These are phyloP conservation scores for Eucalyptus virginea DNA, from an alignment of 345 rosid genomes.

Conservation along the genomic window DNA sequence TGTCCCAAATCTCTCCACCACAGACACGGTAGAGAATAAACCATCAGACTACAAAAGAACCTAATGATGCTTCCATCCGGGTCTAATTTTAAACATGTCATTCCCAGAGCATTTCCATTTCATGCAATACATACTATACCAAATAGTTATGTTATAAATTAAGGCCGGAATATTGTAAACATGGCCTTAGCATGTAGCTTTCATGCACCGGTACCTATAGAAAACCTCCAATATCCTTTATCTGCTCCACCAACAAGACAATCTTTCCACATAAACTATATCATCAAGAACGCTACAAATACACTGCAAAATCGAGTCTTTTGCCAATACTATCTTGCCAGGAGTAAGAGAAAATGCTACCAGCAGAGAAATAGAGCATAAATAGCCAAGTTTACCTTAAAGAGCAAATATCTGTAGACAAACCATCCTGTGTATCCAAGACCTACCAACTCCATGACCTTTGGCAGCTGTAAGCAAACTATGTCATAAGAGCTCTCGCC, in stretches of 20 bases:
- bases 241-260: background rate
- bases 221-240: background rate
- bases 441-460: conserved; percentile 86
- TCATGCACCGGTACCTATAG: background rate
- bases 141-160: background rate
- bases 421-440: conserved; percentile 99
- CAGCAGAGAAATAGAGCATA: background rate
- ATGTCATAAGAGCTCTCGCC: background rate
- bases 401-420: conserved; percentile 95
- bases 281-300: background rate
- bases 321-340: background rate
- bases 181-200: background rate
- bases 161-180: background rate
- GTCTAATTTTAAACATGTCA: background rate
- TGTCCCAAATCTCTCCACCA: background rate
- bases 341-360: background rate
- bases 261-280: background rate
- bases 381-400: conserved; percentile 47
- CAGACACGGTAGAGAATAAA: background rate
- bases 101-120: background rate
- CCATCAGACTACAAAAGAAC: background rate
- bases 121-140: background rate
- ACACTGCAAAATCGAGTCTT: background rate
- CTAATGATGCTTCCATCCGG: background rate
- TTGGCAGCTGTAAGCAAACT: conserved; percentile 46